These are phyloP conservation scores for Suhomyces wounanorum DNA, from an alignment of 1,139 yeast species.

Conservation along the genomic window DNA sequence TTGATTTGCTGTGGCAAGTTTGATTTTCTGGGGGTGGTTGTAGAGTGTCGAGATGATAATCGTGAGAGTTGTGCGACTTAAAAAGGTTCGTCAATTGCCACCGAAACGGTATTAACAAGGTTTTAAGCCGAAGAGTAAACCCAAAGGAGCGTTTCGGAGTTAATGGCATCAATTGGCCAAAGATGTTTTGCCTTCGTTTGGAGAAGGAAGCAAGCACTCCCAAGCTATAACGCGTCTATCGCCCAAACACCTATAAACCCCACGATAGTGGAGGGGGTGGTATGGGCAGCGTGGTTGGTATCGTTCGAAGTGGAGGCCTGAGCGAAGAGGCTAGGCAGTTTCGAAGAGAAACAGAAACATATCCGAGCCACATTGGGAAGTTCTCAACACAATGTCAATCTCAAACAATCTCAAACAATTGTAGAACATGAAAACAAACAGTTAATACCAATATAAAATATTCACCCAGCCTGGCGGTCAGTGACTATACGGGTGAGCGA, in stretches of 20 bases:
- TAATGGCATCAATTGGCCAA: background rate
- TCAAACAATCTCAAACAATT: background rate
- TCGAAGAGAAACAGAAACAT: no score
- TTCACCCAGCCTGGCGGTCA: background rate
- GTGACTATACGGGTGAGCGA: no score
- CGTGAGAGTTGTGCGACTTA: background rate
- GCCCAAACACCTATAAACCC: no score
- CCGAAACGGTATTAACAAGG: background rate
- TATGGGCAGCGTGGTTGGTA: no score
- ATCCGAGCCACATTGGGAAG: no score
- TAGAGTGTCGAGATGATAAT: background rate
- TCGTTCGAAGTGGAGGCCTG: no score
- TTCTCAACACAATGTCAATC: background rate
- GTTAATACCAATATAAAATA: background rate
- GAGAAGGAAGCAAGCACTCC: background rate
- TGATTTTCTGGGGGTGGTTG: background rate
- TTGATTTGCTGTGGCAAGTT: no score
- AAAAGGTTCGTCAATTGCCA: background rate
- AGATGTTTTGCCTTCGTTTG: background rate
- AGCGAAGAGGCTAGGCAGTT: no score
- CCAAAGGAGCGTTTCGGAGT: background rate
- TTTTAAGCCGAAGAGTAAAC: background rate
- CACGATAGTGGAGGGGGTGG: no score
- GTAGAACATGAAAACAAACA: background rate
- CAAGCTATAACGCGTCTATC: background rate